Evolutionary conservation across 2,329 filamentous ascomycete species (phyloP), one percentile per base, ranked within the genome.

Genomic region (Botrytis deweyae): DNA sequence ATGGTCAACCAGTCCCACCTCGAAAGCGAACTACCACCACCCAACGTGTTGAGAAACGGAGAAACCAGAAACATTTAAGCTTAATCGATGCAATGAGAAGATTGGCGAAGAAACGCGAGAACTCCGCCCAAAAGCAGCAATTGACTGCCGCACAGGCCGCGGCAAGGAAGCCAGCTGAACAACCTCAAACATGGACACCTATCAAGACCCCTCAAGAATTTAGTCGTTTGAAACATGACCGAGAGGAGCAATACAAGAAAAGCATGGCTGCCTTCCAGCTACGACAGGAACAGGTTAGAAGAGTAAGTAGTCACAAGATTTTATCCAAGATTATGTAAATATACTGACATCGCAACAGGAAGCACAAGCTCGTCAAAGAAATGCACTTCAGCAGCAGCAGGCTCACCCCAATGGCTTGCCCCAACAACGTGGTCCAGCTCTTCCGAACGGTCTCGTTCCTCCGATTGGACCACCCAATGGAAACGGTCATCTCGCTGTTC

Each of bases 11-110:
- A 78, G 87, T 85, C 79, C 86, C 83, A 73, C 86, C 83, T 79
- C 89, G 86, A 81, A 88, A 93, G 74, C 88, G 94, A 75, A 89
- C 92, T 42, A 97, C 93, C 0, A 90, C 91, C 0, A 95, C 95
- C 4, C 84, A 96, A 46, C 88, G 93, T 70, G 95, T 99, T 9
- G 95, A 98, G 80, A 90, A 95, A 75, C 90, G 95, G 73, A 91
- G 93, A 76, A 93, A 94, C 76, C 93, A 94, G 76, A 93, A 94
- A 80, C 93, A 98, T 80, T 85, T 98, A 73, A 93, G 92, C 64
- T 87, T 98, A 79, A 91, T 99, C 77, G 95, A 98, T 83, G 93
- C 93, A 4, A 98, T 98, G 93, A 90, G 95, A 61, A 99, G 98
- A 82, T 83, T 97, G 66, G 95, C 95, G 0, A 97, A 97, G 86